Evolutionary conservation across 164 flowering plant genomes (phyloP).

Genomic region (Stephania yunnanensis): DNA sequence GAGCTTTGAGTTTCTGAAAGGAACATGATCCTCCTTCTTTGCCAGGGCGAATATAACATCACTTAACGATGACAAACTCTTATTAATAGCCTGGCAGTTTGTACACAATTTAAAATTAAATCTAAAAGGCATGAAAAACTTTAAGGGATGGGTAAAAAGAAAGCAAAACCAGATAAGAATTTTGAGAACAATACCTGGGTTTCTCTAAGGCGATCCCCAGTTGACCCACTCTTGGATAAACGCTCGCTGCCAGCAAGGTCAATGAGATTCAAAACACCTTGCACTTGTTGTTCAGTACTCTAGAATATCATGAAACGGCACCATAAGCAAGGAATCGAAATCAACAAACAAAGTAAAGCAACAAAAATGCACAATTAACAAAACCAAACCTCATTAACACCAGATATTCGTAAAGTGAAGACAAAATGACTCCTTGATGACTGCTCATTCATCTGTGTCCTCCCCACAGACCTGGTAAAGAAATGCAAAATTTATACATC

Average conservation of each 20-base stretch:
- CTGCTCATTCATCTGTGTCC: constrained; percentile 93
- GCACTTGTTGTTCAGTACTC: constrained; percentile 96
- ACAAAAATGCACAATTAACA: not conserved
- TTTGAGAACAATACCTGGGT: constrained; percentile 57
- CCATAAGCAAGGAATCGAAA: not conserved
- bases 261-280: constrained; percentile 85
- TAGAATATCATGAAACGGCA: constrained; percentile 13
- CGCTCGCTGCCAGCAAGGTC: constrained; percentile 99
- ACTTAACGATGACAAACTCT: constrained; percentile 78
- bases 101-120: not conserved
- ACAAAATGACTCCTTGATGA: constrained; percentile 98
- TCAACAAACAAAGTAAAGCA: not conserved
- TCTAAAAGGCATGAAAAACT: not conserved
- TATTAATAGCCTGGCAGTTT: constrained; percentile 70
- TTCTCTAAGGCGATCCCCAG: constrained; percentile 88
- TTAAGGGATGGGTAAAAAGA: not conserved
- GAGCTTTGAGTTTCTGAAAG: constrained; percentile 89
- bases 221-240: constrained; percentile 93
- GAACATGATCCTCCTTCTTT: constrained; percentile 86
- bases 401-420: constrained; percentile 77
- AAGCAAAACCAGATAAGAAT: not conserved
- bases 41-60: constrained; percentile 89
- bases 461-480: constrained; percentile 72
- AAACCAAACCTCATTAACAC: constrained; percentile 69
- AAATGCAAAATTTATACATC: not conserved